These are phyloP conservation scores for Cordia subcordata DNA, from an alignment of 257 asterid species.

Conservation along the genomic window DNA sequence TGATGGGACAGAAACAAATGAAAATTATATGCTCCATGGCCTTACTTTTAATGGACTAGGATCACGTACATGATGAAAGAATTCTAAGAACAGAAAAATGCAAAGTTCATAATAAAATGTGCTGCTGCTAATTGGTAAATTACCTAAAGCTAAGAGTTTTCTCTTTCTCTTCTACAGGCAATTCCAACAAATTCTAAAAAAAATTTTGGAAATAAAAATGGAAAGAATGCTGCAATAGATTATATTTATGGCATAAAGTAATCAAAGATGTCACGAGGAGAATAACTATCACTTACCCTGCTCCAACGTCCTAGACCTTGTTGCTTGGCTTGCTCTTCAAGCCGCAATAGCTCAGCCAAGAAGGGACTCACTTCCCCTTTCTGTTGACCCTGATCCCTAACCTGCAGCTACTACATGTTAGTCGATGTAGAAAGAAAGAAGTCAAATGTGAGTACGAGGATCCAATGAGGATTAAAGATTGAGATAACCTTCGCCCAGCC, in stretches of 20 bases:
- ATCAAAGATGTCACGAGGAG: not conserved
- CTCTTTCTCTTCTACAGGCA: no score
- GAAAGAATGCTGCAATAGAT: no score
- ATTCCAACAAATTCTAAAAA: no score
- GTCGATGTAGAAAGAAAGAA: not conserved
- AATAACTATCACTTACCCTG: not conserved
- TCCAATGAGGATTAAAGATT: not conserved
- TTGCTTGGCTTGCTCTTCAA: slow-evolving; percentile 13
- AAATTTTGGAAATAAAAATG: no score
- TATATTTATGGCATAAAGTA: not conserved
- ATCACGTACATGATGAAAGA: no score
- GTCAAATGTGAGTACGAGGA: not conserved
- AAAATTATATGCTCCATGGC: no score
- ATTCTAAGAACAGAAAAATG: no score
- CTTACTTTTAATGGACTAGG: no score
- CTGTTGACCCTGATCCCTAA: slow-evolving; percentile 71
- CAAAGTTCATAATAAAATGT: no score
- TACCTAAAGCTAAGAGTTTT: no score
- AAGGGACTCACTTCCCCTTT: slow-evolving; percentile 5
- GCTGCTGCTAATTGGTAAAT: no score
- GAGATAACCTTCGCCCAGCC: slow-evolving; percentile 80
- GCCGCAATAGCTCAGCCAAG: not conserved
- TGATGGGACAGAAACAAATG: no score
- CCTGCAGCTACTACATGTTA: slow-evolving; percentile 34
- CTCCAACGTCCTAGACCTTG: slow-evolving; percentile 15